Base-by-base conservation (phyloP, 148 eudicot species). In the Rhododendron kiyosumense region DNA sequence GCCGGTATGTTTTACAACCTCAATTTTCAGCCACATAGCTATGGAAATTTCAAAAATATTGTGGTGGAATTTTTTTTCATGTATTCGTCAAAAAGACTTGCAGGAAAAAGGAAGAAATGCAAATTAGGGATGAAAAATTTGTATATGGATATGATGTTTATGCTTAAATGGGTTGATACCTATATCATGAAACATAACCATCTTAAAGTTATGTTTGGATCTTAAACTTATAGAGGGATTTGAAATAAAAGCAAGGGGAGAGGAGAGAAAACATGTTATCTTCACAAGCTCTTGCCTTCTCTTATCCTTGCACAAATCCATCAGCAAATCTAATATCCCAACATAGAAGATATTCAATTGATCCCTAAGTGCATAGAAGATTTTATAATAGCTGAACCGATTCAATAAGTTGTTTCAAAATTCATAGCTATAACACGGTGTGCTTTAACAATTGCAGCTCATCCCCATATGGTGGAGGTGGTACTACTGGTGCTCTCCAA, bases 401-500 rank as follows among this genome's bases (percentile, higher is more conserved):
- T 67, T 26, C 1, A 28, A 67, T 10, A 67, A 26, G 34, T 67
- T 67, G 74, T 67, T 26, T 67, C 18, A 3, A 67, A 67, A 67
- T 26, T 67, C 34, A 14, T 71, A 14, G 38, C 38, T 30, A 13
- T 71, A 32, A 71, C 76, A 71, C 0, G 41, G 76, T 0, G 76
- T 32, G 22, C 76, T 30, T 32, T 32, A 71, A 71, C 76, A 32
- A 71, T 38, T 83, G 87, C 88, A 91, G 92, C 83, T 87, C 85
- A 91, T 91, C 32, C 92, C 92, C 0, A 88, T 91, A 79, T 91
- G 92, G 92, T 91, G 92, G 92, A 89, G 92, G 28, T 91, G 92
- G 92, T 91, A 91, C 86, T 91, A 91, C 88, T 91, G 92, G 92
- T 88, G 85, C 45, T 91, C 91, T 24, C 92, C 92, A 1, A 80